Evolutionary conservation across 306 rosid genomes (phyloP), one percentile per base, ranked within the genome.

Genomic region (Begonia loranthoides): DNA sequence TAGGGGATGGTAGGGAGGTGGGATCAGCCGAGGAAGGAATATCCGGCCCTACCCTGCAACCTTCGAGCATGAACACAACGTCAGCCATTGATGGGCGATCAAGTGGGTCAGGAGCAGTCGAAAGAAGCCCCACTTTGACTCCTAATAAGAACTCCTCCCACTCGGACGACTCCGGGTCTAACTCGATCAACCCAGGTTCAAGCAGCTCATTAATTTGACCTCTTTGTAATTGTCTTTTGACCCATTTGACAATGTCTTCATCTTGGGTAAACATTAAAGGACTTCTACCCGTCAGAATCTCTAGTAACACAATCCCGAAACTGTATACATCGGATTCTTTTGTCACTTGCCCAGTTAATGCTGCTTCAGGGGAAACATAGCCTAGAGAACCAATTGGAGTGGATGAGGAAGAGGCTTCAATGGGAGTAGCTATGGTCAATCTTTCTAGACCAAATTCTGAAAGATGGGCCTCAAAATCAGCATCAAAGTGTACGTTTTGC

Each of bases 101-200:
- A 49, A 82, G 79, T 36, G 95, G 95, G 70, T 86, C 95, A 50
- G 85, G 80, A 6, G 93, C 86, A 3, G 95, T 82, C 69, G 93
- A 86, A 1, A 86, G 73, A 9, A 86, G 81, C 12, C 78, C 95
- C 6, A 86, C 93, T 54, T 86, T 82, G 9, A 86, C 73, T 17
- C 95, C 95, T 49, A 86, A 57, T 68, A 86, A 60, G 70, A 82
- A 86, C 72, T 86, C 95, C 61, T 86, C 95, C 85, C 93, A 82
- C 39, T 86, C 95, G 2, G 93, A 75, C 9, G 95, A 86, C 16
- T 86, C 95, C 0, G 87, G 95, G 71, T 86, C 95, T 1, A 86
- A 56, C 61, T 86, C 95, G 9, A 86, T 82, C 73, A 86, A 65
- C 36, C 95, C 95, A 1, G 93, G 95, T 15, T 86, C 95, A 24